Evolutionary conservation across 2,329 filamentous ascomycete genomes (phyloP).

Genomic region (Ophiostoma montium): DNA sequence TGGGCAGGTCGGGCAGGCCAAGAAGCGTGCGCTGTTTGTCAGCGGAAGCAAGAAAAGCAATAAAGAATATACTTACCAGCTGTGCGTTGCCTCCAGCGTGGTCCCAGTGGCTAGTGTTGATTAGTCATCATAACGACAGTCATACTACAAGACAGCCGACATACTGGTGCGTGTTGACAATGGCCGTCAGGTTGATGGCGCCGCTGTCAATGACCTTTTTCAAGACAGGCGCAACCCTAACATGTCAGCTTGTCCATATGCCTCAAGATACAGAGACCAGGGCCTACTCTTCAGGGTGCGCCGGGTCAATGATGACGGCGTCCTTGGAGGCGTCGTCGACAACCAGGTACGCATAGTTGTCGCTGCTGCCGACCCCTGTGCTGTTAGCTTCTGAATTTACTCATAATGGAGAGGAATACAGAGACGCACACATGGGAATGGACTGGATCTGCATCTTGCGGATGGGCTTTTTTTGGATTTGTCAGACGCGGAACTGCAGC

Average conservation of each 20-base stretch:
- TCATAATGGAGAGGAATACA: too few relatives aligned
- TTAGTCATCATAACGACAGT: neutral
- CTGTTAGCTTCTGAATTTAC: neutral
- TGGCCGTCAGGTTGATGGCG: constrained; percentile 69
- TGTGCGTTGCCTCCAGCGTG: constrained; percentile 86
- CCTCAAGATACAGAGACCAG: neutral
- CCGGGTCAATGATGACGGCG: constrained; percentile 66
- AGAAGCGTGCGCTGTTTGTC: constrained; percentile 25
- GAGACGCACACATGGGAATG: constrained; percentile 70
- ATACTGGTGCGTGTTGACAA: constrained; percentile 96
- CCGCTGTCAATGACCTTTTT: constrained; percentile 58
- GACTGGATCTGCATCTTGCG: constrained; percentile 72
- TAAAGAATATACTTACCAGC: constrained; percentile 37
- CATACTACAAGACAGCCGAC: constrained; percentile 20
- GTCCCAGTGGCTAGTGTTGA: constrained; percentile 60
- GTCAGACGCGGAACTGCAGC: too few relatives aligned
- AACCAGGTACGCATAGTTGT: constrained; percentile 80
- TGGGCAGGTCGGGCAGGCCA: constrained; percentile 47
- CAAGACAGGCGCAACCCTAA: constrained; percentile 47
- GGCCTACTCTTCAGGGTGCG: constrained; percentile 60
- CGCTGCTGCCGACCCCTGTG: constrained; percentile 58
- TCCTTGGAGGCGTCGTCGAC: constrained; percentile 67
- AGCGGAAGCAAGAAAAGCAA: neutral
- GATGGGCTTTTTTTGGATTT: too few relatives aligned
- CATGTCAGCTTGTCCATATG: neutral